phyloP scores from a whole-genome alignment of 768 basidiomycete genomes.

The Lentinula guzmanii region DNA sequence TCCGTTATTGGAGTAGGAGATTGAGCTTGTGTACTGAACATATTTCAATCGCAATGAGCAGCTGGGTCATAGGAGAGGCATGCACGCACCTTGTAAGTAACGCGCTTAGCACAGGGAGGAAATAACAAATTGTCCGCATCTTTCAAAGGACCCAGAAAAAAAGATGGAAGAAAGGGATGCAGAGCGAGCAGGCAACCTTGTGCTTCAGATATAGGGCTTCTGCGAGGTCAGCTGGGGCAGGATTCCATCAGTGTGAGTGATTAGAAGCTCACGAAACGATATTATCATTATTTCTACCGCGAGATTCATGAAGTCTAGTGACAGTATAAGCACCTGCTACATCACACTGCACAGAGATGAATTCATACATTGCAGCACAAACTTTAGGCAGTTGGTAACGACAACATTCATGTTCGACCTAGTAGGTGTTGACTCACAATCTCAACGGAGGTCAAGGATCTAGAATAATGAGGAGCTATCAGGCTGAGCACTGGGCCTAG shows the following conservation, averaged over 20 bases:
- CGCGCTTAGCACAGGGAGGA: background rate
- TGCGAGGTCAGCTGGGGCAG: background rate
- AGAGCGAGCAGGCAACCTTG: background rate
- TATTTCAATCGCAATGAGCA: background rate
- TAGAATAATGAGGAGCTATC: no score
- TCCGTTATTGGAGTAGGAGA: constrained; percentile 16
- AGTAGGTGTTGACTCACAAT: no score
- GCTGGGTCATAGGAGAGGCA: background rate
- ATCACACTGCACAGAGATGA: no score
- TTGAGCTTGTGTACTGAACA: background rate
- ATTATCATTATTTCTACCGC: no score
- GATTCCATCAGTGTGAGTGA: background rate
- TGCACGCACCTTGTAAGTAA: background rate
- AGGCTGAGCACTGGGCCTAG: no score
- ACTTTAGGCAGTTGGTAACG: no score
- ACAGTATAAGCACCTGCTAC: no score
- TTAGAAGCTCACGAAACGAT: no score
- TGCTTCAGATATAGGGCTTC: background rate
- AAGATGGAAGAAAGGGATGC: background rate
- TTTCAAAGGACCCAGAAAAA: background rate
- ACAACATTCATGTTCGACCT: no score
- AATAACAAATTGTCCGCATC: background rate
- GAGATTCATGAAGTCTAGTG: no score
- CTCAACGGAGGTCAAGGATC: no score
- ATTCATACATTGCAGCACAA: no score